phyloP scores from a whole-genome alignment of 2,329 filamentous ascomycete genomes.

The Fusarium annulatum region DNA sequence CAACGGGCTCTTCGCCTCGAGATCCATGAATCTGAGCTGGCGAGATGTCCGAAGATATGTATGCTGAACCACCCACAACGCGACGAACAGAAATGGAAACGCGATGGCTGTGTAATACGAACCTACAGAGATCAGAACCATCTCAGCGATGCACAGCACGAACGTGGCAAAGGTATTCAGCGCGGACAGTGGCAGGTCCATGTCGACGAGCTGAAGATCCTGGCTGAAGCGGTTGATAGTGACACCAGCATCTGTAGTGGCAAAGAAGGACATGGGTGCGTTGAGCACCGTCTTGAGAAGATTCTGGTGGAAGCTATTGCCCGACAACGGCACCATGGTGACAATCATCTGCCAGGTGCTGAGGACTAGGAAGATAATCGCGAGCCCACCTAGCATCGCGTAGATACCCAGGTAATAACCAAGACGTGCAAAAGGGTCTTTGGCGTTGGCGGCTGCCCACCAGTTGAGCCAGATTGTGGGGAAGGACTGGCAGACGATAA shows the following conservation, averaged over 20 bases:
- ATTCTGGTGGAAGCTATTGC: conserved; percentile 35
- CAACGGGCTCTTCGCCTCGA: conserved; percentile 61
- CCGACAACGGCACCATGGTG: conserved; percentile 42
- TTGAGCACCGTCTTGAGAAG: conserved; percentile 39
- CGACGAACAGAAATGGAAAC: conserved; percentile 20
- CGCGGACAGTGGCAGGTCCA: conserved; percentile 46
- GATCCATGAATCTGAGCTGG: conserved; percentile 62
- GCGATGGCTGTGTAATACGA: conserved; percentile 35
- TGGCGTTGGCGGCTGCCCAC: conserved; percentile 40
- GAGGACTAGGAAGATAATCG: conserved; percentile 30
- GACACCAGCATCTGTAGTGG: conserved; percentile 48
- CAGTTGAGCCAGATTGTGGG: conserved; percentile 45
- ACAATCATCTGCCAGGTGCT: conserved; percentile 44
- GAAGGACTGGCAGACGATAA: conserved; percentile 42
- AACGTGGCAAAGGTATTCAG: conserved; percentile 40
- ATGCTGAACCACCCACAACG: conserved; percentile 30
- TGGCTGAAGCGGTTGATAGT: conserved; percentile 55
- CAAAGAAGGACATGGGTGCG: conserved; percentile 51
- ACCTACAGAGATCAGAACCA: conserved; percentile 32
- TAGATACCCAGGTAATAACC: conserved; percentile 43
- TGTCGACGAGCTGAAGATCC: conserved; percentile 54
- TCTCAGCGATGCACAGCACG: conserved; percentile 36
- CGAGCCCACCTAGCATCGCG: conserved; percentile 29
- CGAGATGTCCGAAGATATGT: conserved; percentile 61
- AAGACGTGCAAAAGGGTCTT: conserved; percentile 21